These are phyloP conservation scores for Trichoderma parareesei DNA, from an alignment of 495 filamentous ascomycete species.

Conservation along the genomic window DNA sequence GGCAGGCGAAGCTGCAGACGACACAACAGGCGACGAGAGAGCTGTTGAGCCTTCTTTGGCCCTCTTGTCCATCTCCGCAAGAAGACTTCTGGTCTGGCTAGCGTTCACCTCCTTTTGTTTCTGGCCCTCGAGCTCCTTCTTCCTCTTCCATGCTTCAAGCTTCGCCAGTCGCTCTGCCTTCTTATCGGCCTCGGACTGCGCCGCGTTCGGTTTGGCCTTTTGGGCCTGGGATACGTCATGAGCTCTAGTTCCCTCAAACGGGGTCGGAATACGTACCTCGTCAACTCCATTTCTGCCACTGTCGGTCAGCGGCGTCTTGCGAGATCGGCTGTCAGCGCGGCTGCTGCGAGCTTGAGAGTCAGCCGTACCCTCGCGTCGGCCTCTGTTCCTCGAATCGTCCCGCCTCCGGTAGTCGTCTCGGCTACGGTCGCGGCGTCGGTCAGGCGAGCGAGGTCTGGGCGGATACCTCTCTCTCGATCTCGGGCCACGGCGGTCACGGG, in stretches of 20 bases:
- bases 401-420: conserved; percentile 65
- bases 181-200: conserved; percentile 70
- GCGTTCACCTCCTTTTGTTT: conserved; percentile 63
- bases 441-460: conserved; percentile 47
- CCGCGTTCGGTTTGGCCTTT: conserved; percentile 45
- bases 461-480: conserved; percentile 49
- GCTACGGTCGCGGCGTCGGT: conserved; percentile 51
- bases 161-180: conserved; percentile 77
- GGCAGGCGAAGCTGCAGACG: conserved; percentile 41
- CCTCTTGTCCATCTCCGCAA: conserved; percentile 71
- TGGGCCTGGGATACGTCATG: conserved; percentile 28
- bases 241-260: background rate
- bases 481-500: conserved; percentile 28
- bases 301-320: conserved; percentile 36
- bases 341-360: conserved; percentile 63
- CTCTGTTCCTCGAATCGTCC: conserved; percentile 72
- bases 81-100: conserved; percentile 55
- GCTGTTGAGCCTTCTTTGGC: conserved; percentile 46
- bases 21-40: conserved; percentile 46
- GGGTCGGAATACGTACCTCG: conserved; percentile 40
- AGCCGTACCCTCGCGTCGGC: conserved; percentile 68
- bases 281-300: conserved; percentile 32
- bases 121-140: conserved; percentile 70
- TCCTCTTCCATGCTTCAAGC: conserved; percentile 86
- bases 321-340: conserved; percentile 57